Evolutionary conservation across 2,329 filamentous ascomycete species (phyloP), one percentile per base, ranked within the genome.

Genomic region (Fusarium hostae): DNA sequence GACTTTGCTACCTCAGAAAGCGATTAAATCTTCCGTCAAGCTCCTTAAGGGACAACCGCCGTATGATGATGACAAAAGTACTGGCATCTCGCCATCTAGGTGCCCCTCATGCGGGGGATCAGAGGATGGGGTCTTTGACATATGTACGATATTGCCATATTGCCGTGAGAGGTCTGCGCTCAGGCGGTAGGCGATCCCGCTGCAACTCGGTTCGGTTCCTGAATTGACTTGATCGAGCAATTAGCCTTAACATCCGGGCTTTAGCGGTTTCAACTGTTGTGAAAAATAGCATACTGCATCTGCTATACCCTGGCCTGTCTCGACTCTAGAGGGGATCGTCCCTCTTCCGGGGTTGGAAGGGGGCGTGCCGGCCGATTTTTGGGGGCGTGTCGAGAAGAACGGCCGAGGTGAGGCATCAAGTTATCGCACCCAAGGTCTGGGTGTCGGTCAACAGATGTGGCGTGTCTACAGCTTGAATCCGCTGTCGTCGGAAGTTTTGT

Each of bases 191-290:
- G 64, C 55, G 63, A 75, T 72, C 75, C 73, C 66, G 68, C 73
- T 77, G 71, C 63, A 72, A 64, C 37, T 70, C 71, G 62, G 65
- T 40, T 62, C 41, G 58, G 71, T 75, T 74, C 72, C 68, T 72
- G 63, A 60, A 68, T 48, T 65, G 48, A 59, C 60, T 61, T 55
- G 60, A 57, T 73, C 75, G 61, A 75, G 51, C 63, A 71, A 64
- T 72, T 75, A 59, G 65, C 66, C 64, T 74, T 39, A 51, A 61
- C 70, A 70, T 54, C 66, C 64, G 64, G 64, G 58, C 48, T 61
- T 70, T 77, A 77, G 75, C 62, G 68, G 75, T 77, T 77, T 77
- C 75, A 66, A 74, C 61, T 77, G 71, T 73, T 69, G 73, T 75
- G 72, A 70, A 77, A 76, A 77, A 77, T 77, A 77, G 75, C 60